Evolutionary conservation across 768 basidiomycete genomes (phyloP).

Genomic region (Phylloporus rhodoxanthus): DNA sequence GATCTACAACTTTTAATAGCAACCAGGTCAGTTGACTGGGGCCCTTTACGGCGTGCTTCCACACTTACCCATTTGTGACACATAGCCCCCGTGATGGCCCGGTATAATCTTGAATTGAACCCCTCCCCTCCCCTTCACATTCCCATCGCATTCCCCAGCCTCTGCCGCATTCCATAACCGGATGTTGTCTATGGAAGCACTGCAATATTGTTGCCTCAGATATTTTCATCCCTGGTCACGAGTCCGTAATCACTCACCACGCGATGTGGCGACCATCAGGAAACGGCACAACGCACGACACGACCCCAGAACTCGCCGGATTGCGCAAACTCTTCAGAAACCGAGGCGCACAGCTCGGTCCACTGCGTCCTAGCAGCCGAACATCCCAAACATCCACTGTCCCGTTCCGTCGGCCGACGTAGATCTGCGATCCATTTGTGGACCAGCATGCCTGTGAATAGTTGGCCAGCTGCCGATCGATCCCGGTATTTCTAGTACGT

Average conservation of each 20-base stretch:
- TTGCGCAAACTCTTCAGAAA: conserved; percentile 79
- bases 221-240: conserved; percentile 18
- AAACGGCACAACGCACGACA: conserved; percentile 86
- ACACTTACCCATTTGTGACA: conserved; percentile 86
- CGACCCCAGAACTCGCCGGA: conserved; percentile 82
- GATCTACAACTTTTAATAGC: conserved; percentile 67
- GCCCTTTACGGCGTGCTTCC: conserved; percentile 3
- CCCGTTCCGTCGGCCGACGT: conserved; percentile 86
- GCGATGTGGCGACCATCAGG: conserved; percentile 90
- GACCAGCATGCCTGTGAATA: conserved; percentile 86
- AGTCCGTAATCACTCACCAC: conserved; percentile 49
- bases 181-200: conserved; percentile 89
- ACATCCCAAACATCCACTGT: conserved; percentile 94
- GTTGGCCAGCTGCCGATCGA: conserved; percentile 1
- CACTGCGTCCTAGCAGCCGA: conserved; percentile 65
- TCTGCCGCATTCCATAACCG: conserved; percentile 90
- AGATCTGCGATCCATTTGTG: conserved; percentile 78
- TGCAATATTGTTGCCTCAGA: conserved; percentile 30
- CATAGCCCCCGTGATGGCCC: conserved; percentile 91
- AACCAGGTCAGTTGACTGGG: conserved; percentile 20
- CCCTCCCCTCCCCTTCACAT: conserved; percentile 56
- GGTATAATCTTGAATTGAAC: conserved; percentile 93
- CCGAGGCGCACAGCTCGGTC: conserved; percentile 60
- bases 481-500: conserved; percentile 25
- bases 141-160: conserved; percentile 59